A percentile compares a stretch with the other conserved stretches of the same genome.
Evolutionary conservation across 306 rosid genomes (phyloP).

Genomic region (Glycine tomentella): DNA sequence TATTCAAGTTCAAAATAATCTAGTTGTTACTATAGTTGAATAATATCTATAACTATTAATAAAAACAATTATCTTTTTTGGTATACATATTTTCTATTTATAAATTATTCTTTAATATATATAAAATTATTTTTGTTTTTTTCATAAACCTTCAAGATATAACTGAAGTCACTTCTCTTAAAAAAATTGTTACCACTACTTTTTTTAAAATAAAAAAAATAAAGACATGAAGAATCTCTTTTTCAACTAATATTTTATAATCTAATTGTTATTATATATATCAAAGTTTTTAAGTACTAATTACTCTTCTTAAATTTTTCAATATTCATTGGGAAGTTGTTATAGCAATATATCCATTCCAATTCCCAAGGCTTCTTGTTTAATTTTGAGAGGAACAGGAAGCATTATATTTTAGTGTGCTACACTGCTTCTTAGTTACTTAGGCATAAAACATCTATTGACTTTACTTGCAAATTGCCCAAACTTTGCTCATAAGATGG

Average conservation of each 20-base stretch:
- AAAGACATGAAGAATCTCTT: no score
- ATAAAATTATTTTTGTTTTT: no score
- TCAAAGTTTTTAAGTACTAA: neutral
- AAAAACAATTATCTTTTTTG: no score
- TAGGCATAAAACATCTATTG: neutral
- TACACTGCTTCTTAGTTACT: neutral
- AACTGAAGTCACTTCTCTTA: no score
- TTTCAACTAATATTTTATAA: no score
- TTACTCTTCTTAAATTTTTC: neutral
- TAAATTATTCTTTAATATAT: no score
- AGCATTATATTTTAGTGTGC: no score
- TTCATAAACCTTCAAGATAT: no score
- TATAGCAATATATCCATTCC: neutral
- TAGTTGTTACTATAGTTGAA: neutral
- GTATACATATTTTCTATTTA: no score
- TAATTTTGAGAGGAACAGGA: neutral
- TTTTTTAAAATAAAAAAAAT: no score
- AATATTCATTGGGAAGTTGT: constrained; percentile 63
- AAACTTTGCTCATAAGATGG: neutral
- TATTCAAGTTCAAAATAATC: neutral
- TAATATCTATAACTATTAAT: no score
- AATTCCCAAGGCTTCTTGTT: constrained; percentile 13
- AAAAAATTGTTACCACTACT: no score
- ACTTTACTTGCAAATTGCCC: constrained; percentile 5
- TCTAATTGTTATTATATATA: neutral